phyloP scores from a whole-genome alignment of 345 rosid genomes.

The Anacardium occidentale region DNA sequence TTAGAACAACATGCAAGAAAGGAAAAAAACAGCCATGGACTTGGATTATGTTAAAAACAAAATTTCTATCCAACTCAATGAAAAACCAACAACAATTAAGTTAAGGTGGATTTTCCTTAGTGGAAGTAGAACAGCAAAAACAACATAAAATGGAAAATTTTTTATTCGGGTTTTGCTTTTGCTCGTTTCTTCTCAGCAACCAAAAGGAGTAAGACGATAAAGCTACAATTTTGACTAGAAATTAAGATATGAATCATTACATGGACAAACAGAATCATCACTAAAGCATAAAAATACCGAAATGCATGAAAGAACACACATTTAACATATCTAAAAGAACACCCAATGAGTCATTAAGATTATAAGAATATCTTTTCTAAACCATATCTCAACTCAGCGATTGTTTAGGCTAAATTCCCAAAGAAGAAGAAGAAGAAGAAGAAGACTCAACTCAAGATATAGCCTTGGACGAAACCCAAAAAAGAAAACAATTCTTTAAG shows the following conservation, averaged over 20 bases:
- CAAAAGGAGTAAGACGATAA: background rate
- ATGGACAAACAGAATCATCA: background rate
- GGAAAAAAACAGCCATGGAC: background rate
- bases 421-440: conserved; percentile 13
- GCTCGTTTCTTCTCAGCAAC: background rate
- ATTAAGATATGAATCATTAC: background rate
- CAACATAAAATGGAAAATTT: conserved; percentile 2
- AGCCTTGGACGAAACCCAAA: conserved; percentile 7
- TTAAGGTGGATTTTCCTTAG: background rate
- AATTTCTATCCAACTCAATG: background rate
- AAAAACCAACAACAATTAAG: background rate
- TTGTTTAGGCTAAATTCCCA: conserved; percentile 13
- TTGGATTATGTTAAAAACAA: conserved; percentile 2
- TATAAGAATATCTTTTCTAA: background rate
- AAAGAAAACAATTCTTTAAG: conserved; percentile 12
- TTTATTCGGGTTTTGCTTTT: background rate
- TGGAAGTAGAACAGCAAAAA: background rate
- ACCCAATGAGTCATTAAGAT: background rate
- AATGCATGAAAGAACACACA: background rate
- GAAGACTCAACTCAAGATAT: background rate
- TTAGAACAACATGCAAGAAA: background rate
- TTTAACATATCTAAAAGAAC: background rate
- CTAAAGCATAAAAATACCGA: background rate
- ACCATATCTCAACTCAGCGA: background rate
- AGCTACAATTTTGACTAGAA: conserved; percentile 6